Conservation (phyloP, 352 stramenopile genomes). For the Phytophthora megakarya region DNA sequence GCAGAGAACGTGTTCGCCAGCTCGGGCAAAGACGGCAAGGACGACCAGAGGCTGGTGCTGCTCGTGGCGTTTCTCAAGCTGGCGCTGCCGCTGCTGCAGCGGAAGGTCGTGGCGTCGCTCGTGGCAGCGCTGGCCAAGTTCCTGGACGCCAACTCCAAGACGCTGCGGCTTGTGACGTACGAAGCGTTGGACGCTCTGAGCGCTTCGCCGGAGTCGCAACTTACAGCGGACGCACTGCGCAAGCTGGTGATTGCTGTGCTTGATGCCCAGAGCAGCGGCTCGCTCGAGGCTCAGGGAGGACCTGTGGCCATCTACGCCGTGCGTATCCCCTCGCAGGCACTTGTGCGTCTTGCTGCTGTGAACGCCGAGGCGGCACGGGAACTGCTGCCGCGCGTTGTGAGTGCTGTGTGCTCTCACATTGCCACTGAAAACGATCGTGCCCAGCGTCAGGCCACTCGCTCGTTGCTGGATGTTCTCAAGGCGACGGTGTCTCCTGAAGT, state of each 20-base stretch:
- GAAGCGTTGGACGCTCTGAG: conserved; percentile 72
- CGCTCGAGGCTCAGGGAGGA: conserved; percentile 58
- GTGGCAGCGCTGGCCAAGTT: conserved; percentile 77
- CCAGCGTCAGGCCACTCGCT: conserved; percentile 68
- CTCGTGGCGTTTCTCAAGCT: conserved; percentile 84
- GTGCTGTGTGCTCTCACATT: conserved; percentile 72
- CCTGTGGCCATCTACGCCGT: conserved; percentile 64
- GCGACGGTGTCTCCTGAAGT: conserved; percentile 56
- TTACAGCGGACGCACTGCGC: conserved; percentile 66
- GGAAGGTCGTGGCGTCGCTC: conserved; percentile 80
- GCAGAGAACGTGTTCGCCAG: conserved; percentile 81
- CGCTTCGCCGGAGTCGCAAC: conserved; percentile 54
- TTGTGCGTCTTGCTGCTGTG: conserved; percentile 65
- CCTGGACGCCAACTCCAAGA: conserved; percentile 74
- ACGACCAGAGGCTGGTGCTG: conserved; percentile 75
- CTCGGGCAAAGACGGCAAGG: conserved; percentile 53
- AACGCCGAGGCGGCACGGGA: conserved; percentile 66
- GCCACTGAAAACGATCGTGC: conserved; percentile 60
- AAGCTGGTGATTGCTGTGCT: conserved; percentile 73
- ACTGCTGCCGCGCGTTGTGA: conserved; percentile 79
- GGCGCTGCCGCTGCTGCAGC: conserved; percentile 76
- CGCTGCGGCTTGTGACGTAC: conserved; percentile 78
- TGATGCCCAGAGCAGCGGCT: conserved; percentile 57
- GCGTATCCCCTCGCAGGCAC: conserved; percentile 62
- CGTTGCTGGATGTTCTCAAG: conserved; percentile 68